Percentiles rank a stretch among this genome's conserved stretches.
Evolutionary conservation across 805 yeast genomes (phyloP).

Genomic region (Torulaspora gathmanii): DNA sequence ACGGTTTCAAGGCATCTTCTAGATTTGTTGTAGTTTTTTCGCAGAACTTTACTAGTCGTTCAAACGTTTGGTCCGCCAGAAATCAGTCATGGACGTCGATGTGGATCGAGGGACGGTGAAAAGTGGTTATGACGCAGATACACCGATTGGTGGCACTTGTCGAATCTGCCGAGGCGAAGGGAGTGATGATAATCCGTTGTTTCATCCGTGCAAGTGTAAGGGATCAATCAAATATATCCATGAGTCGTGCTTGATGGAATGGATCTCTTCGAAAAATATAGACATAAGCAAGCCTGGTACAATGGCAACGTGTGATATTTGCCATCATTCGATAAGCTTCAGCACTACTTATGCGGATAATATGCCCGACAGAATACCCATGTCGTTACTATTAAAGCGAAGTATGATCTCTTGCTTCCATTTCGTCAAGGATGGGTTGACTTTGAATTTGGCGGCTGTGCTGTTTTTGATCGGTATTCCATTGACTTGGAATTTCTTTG

Average conservation of each 20-base stretch:
- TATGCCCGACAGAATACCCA: slow-evolving; percentile 64
- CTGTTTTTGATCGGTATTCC: slow-evolving; percentile 53
- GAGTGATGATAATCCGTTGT: slow-evolving; percentile 70
- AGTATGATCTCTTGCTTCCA: slow-evolving; percentile 25
- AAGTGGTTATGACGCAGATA: slow-evolving; percentile 3
- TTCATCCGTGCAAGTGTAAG: slow-evolving; percentile 88
- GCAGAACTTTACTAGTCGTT: background rate
- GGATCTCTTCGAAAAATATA: slow-evolving; percentile 52
- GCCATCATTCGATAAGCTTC: slow-evolving; percentile 70
- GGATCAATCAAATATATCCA: slow-evolving; percentile 93
- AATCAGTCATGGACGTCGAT: slow-evolving; percentile 3
- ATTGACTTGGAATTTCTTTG: slow-evolving; percentile 50
- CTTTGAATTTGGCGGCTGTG: slow-evolving; percentile 28
- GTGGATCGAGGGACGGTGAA: slow-evolving; percentile 1
- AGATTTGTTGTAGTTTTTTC: background rate
- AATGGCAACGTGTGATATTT: slow-evolving; percentile 76
- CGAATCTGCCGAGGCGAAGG: slow-evolving; percentile 93
- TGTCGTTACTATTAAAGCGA: slow-evolving; percentile 43
- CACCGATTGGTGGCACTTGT: slow-evolving; percentile 45
- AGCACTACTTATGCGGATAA: slow-evolving; percentile 57
- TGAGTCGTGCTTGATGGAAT: slow-evolving; percentile 83
- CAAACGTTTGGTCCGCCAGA: background rate
- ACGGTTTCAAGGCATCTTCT: background rate
- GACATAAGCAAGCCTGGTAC: slow-evolving; percentile 38
- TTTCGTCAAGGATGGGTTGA: slow-evolving; percentile 17